Conservation (phyloP, 805 yeast genomes). For the Hanseniaspora nectarophila region DNA sequence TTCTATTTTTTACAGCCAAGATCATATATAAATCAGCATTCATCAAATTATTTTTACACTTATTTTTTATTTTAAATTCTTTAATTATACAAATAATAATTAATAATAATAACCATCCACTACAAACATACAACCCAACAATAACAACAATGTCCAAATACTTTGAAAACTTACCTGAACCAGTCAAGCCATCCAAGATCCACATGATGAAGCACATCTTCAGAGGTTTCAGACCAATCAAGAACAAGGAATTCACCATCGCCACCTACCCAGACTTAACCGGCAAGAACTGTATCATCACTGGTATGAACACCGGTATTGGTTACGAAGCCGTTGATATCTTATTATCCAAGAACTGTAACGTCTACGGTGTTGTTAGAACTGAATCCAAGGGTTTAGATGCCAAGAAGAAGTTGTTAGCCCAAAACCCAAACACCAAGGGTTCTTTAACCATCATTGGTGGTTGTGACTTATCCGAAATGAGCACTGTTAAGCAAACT, state of each 20-base stretch:
- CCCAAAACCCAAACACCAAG: constrained; percentile 22
- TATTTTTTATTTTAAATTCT: no score
- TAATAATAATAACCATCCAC: background rate
- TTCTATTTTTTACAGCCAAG: no score
- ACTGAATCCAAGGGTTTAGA: constrained; percentile 26
- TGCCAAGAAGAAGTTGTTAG: constrained; percentile 25
- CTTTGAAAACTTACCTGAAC: constrained; percentile 16
- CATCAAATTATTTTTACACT: no score
- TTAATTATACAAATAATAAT: no score
- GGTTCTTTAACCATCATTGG: constrained; percentile 22
- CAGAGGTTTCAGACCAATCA: constrained; percentile 22
- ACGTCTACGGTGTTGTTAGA: constrained; percentile 28
- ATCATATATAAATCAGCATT: no score
- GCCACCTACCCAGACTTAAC: constrained; percentile 30
- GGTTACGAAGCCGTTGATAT: constrained; percentile 24
- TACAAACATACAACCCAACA: background rate
- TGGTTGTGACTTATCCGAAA: constrained; percentile 32
- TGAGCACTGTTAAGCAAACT: constrained; percentile 28
- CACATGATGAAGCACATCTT: constrained; percentile 18
- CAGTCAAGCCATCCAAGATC: constrained; percentile 19
- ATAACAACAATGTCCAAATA: background rate
- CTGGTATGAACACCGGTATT: constrained; percentile 34
- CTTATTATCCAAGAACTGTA: constrained; percentile 28
- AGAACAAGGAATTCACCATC: constrained; percentile 25
- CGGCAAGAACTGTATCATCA: constrained; percentile 31